Base-by-base conservation (phyloP, 2,329 filamentous ascomycete species). In the Paecilomyces sp. region DNA sequence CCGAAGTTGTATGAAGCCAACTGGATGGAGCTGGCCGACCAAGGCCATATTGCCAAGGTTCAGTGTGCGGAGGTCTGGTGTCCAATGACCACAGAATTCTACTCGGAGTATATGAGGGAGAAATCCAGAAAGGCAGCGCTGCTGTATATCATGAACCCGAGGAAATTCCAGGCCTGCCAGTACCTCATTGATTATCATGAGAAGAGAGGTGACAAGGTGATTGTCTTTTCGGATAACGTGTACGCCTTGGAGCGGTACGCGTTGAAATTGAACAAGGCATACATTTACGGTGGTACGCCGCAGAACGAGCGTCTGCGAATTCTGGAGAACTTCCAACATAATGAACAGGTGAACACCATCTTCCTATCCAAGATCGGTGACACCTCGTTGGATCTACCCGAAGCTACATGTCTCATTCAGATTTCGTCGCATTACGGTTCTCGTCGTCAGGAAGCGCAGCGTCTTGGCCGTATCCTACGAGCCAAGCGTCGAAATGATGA, bases 61-160 rank as follows among this genome's bases (percentile, higher is more conserved):
- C 94, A 99, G 74, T 99, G 94, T 74, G 94, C 94, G 13, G 94
- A 99, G 75, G 94, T 99, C 6, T 99, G 94, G 94, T 99, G 94
- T 71, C 92, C 93, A 2, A 99, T 99, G 94, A 96, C 94, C 0
- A 94, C 92, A 0, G 94, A 99, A 67, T 99, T 99, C 72, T 97
- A 97, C 74, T 88, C 91, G 18, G 91, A 97, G 73, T 99, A 97
- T 76, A 84, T 97, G 61, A 81, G 85, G 58, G 85, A 85, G 62
- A 87, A 86, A 12, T 85, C 85, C 15, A 81, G 86, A 62, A 89
- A 89, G 72, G 81, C 84, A 34, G 82, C 83, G 8, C 74, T 91
- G 6, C 84, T 97, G 1, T 97, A 94, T 68, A 95, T 95, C 65
- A 97, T 99, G 92, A 99, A 99, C 69, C 94, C 94, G 0, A 84